Evolutionary conservation across 2,329 filamentous ascomycete genomes (phyloP).

Genomic region (Colletotrichum sp.): DNA sequence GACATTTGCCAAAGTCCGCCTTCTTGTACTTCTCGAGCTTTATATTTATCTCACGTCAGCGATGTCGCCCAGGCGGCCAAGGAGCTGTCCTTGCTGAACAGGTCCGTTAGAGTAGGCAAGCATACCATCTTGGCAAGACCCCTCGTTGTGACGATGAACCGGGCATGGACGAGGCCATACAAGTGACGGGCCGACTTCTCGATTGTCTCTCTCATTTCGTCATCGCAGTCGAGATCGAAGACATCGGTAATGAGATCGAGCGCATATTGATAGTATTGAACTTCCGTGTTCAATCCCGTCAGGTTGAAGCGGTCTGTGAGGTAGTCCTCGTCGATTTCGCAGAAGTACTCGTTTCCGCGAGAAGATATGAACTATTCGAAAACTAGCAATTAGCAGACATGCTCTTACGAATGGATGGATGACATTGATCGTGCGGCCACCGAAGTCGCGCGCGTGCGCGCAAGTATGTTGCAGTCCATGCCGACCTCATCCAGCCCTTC

Average conservation of each 20-base stretch:
- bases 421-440: neutral
- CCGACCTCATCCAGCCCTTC: neutral
- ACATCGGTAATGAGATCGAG: conserved; percentile 97
- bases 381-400: conserved; percentile 8
- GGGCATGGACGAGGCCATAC: conserved; percentile 93
- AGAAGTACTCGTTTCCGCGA: conserved; percentile 98
- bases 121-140: conserved; percentile 95
- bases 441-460: neutral
- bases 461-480: neutral
- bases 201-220: conserved; percentile 97
- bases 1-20: conserved; percentile 96
- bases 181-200: conserved; percentile 96
- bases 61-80: neutral
- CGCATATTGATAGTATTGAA: conserved; percentile 99
- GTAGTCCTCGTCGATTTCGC: conserved; percentile 99
- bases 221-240: conserved; percentile 97
- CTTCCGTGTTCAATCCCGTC: conserved; percentile 94
- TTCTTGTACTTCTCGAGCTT: conserved; percentile 99
- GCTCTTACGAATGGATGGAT: neutral
- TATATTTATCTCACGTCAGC: neutral
- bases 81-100: neutral
- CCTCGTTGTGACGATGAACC: conserved; percentile 95
- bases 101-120: neutral
- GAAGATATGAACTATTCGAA: conserved; percentile 88
- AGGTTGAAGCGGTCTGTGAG: conserved; percentile 98